Evolutionary conservation across 805 yeast species (phyloP).

Genomic region (Ogataea salicorniae): DNA sequence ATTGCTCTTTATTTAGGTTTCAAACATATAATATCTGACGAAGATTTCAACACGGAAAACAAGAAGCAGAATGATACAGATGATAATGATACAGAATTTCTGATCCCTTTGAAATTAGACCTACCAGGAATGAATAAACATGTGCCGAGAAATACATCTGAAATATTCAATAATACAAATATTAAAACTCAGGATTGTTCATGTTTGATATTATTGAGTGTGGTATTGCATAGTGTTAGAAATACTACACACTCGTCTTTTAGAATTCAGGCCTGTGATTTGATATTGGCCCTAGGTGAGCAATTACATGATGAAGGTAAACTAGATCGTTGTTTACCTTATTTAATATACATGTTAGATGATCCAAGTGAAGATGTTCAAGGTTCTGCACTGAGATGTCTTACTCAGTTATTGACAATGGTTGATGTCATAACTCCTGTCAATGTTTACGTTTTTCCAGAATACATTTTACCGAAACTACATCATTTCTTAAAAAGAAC

Average conservation of each 20-base stretch:
- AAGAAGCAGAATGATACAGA: background rate
- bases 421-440: constrained; percentile 66
- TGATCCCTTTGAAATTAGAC: constrained; percentile 39
- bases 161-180: constrained; percentile 15
- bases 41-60: background rate
- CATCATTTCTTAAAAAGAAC: constrained; percentile 37
- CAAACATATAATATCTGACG: constrained; percentile 20
- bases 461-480: constrained; percentile 73
- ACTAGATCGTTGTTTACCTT: constrained; percentile 81
- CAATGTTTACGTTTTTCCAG: constrained; percentile 73
- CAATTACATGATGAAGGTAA: constrained; percentile 76
- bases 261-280: constrained; percentile 66
- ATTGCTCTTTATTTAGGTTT: constrained; percentile 39
- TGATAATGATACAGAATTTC: constrained; percentile 9
- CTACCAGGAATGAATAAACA: constrained; percentile 51
- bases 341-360: constrained; percentile 64
- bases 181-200: constrained; percentile 36
- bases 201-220: constrained; percentile 51
- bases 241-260: constrained; percentile 56
- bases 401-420: constrained; percentile 62
- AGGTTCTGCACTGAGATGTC: constrained; percentile 54
- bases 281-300: constrained; percentile 72
- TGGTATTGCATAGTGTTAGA: constrained; percentile 55
- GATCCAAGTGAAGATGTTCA: constrained; percentile 65
- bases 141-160: constrained; percentile 34